Conservation (phyloP, 768 basidiomycete species). For the Gymnopilus junonius region DNA sequence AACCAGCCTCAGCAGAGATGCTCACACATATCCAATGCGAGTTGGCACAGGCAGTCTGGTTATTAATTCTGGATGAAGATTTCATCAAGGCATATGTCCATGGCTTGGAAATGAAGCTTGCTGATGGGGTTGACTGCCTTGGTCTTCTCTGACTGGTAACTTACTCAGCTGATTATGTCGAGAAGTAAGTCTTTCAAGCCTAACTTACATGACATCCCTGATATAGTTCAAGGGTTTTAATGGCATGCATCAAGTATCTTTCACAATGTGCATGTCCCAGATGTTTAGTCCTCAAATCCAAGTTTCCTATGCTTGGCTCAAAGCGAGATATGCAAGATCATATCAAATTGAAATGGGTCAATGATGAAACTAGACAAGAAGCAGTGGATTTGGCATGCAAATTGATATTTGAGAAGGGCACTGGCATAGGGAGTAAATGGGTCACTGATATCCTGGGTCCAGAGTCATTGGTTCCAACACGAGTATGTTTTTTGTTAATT, state of each 20-base stretch:
- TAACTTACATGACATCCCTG: not conserved
- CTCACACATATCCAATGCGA: conserved; percentile 34
- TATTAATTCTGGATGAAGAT: conserved; percentile 18
- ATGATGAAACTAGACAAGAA: too few species aligned
- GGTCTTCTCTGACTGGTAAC: conserved; percentile 34
- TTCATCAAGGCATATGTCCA: conserved; percentile 27
- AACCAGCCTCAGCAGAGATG: not conserved
- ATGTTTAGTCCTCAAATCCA: too few species aligned
- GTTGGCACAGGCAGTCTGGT: conserved; percentile 38
- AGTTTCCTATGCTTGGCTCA: too few species aligned
- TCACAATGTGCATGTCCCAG: conserved; percentile 11
- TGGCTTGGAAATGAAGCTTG: conserved; percentile 34
- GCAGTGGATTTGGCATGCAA: conserved; percentile 19
- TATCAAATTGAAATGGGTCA: too few species aligned
- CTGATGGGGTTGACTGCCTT: conserved; percentile 33
- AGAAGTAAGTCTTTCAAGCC: conserved; percentile 30
- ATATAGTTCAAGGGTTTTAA: conserved; percentile 5
- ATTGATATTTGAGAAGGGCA: conserved; percentile 26
- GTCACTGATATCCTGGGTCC: conserved; percentile 24
- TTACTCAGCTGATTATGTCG: conserved; percentile 41
- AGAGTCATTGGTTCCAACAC: conserved; percentile 29
- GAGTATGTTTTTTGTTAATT: conserved; percentile 20
- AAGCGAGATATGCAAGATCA: too few species aligned
- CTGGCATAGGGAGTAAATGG: conserved; percentile 18
- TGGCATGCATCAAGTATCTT: conserved; percentile 8